Evolutionary conservation across 2,329 filamentous ascomycete genomes (phyloP), one percentile per base, ranked within the genome.

Genomic region (Colletotrichum musicola): DNA sequence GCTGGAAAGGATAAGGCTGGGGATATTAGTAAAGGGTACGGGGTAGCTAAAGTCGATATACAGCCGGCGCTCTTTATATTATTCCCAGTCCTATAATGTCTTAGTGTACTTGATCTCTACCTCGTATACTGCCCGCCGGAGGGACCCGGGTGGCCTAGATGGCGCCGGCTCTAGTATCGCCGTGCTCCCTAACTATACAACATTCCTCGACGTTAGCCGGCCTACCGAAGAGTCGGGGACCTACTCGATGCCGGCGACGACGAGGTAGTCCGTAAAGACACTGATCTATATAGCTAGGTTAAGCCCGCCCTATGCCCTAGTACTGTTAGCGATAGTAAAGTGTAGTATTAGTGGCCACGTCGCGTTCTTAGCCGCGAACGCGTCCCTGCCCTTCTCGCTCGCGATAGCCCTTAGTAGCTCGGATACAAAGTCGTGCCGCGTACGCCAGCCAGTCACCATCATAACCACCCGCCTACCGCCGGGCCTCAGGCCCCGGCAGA

Each of bases 241-340:
- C 62, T 10, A 64, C 35, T 58, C 44, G 30, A 64, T 53, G 3
- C 62, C 30, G 18, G 53, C 30, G 3, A 12, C 22, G 6, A 58
- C 2, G 6, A 64, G n/a, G 25, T 22, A 44, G 53, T 46, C 46
- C 10, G 4, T 51, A 7, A 56, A 4, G 18, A 50, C 16, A 7
- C 14, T 27, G 7, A 40, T 16, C 54, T 14, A 56, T 2, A 20
- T 42, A 1, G 2, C 44, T 3, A 4, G 3, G 20, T 16, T 14
- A 16, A 50, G n/a, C 27, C 30, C 30, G 14, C 40, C 46, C n/a
- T n/a, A n/a, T n/a, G n/a, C n/a, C n/a, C n/a, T n/a, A n/a, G n/a
- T n/a, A n/a, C n/a, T n/a, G n/a, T n/a, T n/a, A 13, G 6, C 3
- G 13, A 56, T 44, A 30, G 51, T 16, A 14, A 53, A 20, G 20